Conservation (phyloP, 345 rosid species). For the Linum usitatissimum region DNA sequence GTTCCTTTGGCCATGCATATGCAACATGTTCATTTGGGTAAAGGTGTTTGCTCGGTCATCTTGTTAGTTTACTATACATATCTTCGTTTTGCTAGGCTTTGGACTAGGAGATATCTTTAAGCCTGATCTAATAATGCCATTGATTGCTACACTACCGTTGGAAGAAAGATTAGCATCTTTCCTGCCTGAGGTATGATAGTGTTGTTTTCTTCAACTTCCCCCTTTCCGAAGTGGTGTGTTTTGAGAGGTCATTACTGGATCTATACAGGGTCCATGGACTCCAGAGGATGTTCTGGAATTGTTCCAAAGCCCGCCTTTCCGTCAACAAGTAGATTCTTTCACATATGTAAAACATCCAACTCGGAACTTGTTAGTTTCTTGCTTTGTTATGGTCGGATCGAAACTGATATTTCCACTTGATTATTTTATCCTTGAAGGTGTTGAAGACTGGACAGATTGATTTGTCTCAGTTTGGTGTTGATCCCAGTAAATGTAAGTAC, state of each 20-base stretch:
- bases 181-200: conserved; percentile 69
- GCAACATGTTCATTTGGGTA: too few species aligned
- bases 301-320: conserved; percentile 87
- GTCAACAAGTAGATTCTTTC: conserved; percentile 96
- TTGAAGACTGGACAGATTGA: conserved; percentile 94
- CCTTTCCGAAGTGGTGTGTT: conserved; percentile 1
- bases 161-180: conserved; percentile 54
- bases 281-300: conserved; percentile 72
- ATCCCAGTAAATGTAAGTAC: conserved; percentile 80
- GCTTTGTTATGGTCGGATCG: neutral
- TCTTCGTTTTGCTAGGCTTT: conserved; percentile 38
- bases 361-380: conserved; percentile 9
- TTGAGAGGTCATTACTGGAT: conserved; percentile 18
- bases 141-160: conserved; percentile 57
- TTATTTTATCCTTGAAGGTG: conserved; percentile 37
- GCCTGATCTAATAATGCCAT: conserved; percentile 87
- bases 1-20: too few species aligned
- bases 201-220: conserved; percentile 4
- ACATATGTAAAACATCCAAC: conserved; percentile 51
- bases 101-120: conserved; percentile 77
- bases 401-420: conserved; percentile 1
- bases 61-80: neutral
- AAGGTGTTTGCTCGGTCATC: too few species aligned
- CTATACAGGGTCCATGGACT: conserved; percentile 57
- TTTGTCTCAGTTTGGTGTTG: conserved; percentile 84